Percentiles rank a stretch among this genome's conserved stretches.
phyloP scores from a whole-genome alignment of 306 rosid species.

The Quercus parvula region DNA sequence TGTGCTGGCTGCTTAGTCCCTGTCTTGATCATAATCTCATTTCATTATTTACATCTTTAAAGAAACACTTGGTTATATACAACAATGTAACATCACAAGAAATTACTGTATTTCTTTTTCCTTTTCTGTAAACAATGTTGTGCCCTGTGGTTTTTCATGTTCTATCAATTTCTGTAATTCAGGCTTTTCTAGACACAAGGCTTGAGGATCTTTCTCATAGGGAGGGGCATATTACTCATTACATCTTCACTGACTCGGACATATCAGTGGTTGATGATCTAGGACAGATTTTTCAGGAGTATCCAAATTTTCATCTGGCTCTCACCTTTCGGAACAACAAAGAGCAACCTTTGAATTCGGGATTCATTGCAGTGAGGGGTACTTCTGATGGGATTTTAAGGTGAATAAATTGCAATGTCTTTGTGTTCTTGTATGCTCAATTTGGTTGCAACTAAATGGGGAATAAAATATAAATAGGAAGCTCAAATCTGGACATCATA shows the following conservation, averaged over 20 bases:
- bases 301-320: conserved; percentile 73
- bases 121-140: neutral
- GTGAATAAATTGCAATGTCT: conserved; percentile 28
- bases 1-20: neutral
- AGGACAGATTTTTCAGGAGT: conserved; percentile 55
- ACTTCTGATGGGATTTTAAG: conserved; percentile 72
- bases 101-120: neutral
- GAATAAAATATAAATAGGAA: neutral
- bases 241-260: conserved; percentile 90
- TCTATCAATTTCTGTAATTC: conserved; percentile 25
- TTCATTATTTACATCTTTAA: neutral
- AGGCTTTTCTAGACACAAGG: conserved; percentile 70
- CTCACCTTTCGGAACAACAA: conserved; percentile 91
- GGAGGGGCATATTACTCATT: conserved; percentile 43
- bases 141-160: neutral
- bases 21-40: neutral
- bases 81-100: neutral
- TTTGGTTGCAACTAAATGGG: neutral
- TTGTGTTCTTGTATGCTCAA: conserved; percentile 7
- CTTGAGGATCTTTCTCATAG: conserved; percentile 49
- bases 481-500: neutral
- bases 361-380: conserved; percentile 94
- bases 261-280: conserved; percentile 80
- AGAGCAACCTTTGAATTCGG: conserved; percentile 90
- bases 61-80: neutral